Conservation (phyloP, 164 flowering plant species). For the Chimonanthus salicifolius region DNA sequence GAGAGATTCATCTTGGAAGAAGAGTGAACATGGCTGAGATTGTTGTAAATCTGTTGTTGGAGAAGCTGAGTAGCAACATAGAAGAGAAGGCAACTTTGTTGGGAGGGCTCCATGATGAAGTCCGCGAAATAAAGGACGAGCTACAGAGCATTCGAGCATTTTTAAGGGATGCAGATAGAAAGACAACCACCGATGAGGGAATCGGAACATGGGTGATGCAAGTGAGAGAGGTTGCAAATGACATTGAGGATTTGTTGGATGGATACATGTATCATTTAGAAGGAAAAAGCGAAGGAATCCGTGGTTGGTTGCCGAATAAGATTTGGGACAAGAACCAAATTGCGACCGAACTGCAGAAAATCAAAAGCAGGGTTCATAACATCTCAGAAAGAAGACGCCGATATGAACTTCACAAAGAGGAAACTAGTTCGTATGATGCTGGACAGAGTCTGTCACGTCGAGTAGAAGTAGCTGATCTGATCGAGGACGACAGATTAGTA, state of each 20-base stretch:
- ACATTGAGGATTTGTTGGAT: constrained; percentile 2
- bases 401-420: no score
- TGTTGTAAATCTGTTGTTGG: neutral
- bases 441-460: neutral
- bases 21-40: neutral
- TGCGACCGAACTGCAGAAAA: neutral
- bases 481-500: constrained; percentile 16
- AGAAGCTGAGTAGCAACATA: neutral
- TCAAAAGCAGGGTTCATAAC: neutral
- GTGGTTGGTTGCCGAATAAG: neutral
- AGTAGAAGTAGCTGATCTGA: neutral
- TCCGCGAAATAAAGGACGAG: constrained; percentile 17
- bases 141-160: constrained; percentile 11
- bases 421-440: no score
- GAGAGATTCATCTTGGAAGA: no score
- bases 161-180: neutral
- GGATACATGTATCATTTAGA: neutral
- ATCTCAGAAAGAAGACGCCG: neutral
- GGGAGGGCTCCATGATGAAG: neutral
- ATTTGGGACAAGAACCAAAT: neutral
- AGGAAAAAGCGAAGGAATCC: neutral
- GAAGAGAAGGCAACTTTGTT: neutral
- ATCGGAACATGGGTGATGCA: neutral
- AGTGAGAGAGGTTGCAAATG: neutral
- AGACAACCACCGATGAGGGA: neutral